Base-by-base conservation (phyloP, 2,329 filamentous ascomycete species). In the Microcyclospora tardicrescens region DNA sequence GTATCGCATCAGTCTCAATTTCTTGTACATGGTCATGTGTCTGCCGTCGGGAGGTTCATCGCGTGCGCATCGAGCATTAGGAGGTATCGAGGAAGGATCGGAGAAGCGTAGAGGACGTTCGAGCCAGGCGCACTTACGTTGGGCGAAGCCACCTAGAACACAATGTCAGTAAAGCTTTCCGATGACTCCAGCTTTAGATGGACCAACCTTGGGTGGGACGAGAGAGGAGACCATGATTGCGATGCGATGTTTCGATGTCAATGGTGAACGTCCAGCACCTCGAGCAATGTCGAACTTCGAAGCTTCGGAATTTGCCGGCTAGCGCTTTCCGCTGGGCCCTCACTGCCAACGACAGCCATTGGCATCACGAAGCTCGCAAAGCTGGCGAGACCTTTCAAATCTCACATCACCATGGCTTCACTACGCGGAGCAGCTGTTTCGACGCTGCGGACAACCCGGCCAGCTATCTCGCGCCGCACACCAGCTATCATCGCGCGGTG, bases 121-220 rank as follows among this genome's bases (percentile, higher is more conserved):
- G 42, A 38, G 33, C 40, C 36, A 34, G 42, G 39, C 36, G 36
- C 35, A 73, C 79, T 67, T 82, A 91, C 84, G 71, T 75, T 81
- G 50, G 84, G 84, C 61, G 83, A 87, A 56, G 84, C 82, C 62
- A 91, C 75, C 82, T 87, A 49, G 53, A 53, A 38, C 12, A 33
- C 3, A 19, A 10, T 33, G 46, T 58, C 41, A 57, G 56, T 38
- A 49, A n/a, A 34, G 30, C 38, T 71, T 60, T 71, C 67, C 50
- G 58, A 24, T 16, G 9, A 43, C 43, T 37, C 28, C 34, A 13
- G 16, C 39, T 19, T 29, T 41, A 39, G 41, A 34, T 37, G 43
- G 45, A 55, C 72, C 55, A 72, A 94, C 89, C 86, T 98, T 98
- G 61, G 93, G 91, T 57, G 93, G 93, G 60, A 98, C 95, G 67